These are phyloP conservation scores for Dothidotthia symphoricarpi DNA, from an alignment of 2,329 filamentous ascomycete species.

Conservation along the genomic window DNA sequence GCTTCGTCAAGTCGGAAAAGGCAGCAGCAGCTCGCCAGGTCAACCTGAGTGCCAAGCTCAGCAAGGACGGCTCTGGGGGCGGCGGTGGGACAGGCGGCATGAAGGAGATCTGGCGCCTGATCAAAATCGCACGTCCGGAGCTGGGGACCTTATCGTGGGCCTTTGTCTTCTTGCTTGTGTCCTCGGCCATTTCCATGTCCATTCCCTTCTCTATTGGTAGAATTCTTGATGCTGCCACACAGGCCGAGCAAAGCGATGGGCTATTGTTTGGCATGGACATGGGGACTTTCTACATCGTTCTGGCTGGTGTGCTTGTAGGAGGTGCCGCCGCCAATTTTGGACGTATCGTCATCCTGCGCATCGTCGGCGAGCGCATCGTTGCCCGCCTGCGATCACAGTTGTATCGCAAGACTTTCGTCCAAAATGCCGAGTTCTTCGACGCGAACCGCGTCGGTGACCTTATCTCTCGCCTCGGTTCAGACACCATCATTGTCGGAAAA, in stretches of 20 bases:
- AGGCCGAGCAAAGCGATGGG: conserved; percentile 60
- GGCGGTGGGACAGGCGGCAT: conserved; percentile 53
- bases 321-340: conserved; percentile 92
- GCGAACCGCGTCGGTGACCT: conserved; percentile 95
- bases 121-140: conserved; percentile 88
- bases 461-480: conserved; percentile 91
- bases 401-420: conserved; percentile 88
- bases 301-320: conserved; percentile 70
- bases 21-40: conserved; percentile 84
- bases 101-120: conserved; percentile 77
- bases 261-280: conserved; percentile 81
- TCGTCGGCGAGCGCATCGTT: conserved; percentile 93
- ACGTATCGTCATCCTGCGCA: conserved; percentile 85
- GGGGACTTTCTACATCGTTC: conserved; percentile 81
- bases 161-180: conserved; percentile 81
- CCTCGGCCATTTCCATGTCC: conserved; percentile 90
- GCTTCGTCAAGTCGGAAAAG: conserved; percentile 74
- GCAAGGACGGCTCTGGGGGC: conserved; percentile 67
- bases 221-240: conserved; percentile 87
- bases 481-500: conserved; percentile 97
- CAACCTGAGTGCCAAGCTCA: conserved; percentile 82
- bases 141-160: conserved; percentile 74
- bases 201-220: conserved; percentile 96
- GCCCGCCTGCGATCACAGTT: conserved; percentile 83
- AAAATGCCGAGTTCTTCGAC: conserved; percentile 98